phyloP scores from a whole-genome alignment of 345 rosid genomes.

The Salix caprea region DNA sequence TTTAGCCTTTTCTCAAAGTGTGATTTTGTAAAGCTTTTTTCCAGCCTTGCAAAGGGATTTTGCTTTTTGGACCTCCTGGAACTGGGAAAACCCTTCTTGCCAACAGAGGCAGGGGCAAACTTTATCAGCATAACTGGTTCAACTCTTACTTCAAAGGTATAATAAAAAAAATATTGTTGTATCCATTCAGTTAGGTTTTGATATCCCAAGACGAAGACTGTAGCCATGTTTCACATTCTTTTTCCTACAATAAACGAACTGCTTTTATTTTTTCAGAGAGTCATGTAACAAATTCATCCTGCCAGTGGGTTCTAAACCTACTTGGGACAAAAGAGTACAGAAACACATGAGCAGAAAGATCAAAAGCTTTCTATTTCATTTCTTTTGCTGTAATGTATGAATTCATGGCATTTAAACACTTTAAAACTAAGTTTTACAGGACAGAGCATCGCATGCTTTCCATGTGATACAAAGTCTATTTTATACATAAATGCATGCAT shows the following conservation, averaged over 20 bases:
- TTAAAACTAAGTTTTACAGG: neutral
- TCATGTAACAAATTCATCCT: neutral
- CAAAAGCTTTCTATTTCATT: neutral
- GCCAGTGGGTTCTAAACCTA: neutral
- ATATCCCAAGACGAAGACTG: neutral
- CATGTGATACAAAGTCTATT: neutral
- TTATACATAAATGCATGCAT: neutral
- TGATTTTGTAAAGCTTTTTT: constrained; percentile 18
- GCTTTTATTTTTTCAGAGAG: neutral
- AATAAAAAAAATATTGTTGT: neutral
- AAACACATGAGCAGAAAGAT: neutral
- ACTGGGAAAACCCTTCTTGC: constrained; percentile 98
- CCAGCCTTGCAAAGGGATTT: constrained; percentile 97
- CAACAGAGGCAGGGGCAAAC: constrained; percentile 92
- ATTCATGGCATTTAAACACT: neutral
- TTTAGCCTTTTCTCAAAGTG: neutral
- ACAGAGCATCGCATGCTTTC: neutral
- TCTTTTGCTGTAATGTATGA: neutral
- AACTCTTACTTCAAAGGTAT: constrained; percentile 92
- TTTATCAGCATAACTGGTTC: constrained; percentile 98
- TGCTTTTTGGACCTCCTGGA: constrained; percentile 99
- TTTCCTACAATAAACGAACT: neutral
- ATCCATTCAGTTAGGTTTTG: neutral
- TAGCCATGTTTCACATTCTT: neutral
- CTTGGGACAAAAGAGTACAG: neutral